Percentiles rank a stretch among this genome's conserved stretches.
phyloP scores from a whole-genome alignment of 805 yeast genomes.

The Saccharomycodes ludwigii region DNA sequence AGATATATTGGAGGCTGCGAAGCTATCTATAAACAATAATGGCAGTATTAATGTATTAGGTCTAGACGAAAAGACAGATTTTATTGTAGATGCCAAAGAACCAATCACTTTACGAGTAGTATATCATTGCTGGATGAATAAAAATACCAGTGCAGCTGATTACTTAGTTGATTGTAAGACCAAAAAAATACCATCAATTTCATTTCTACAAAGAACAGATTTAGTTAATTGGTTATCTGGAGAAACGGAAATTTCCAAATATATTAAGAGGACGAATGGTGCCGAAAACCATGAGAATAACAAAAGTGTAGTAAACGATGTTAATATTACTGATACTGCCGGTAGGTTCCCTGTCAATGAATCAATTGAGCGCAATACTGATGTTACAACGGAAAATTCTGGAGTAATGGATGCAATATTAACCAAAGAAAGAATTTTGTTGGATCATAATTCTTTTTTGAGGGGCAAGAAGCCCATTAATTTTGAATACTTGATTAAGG shows the following conservation, averaged over 20 bases:
- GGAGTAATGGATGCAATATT: conserved; percentile 17
- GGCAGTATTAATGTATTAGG: conserved; percentile 14
- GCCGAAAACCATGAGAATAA: conserved; percentile 20
- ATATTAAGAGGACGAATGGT: conserved; percentile 22
- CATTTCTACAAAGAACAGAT: conserved; percentile 78
- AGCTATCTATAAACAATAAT: conserved; percentile 17
- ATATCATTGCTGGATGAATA: conserved; percentile 66
- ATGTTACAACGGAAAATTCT: neutral
- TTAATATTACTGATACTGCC: neutral
- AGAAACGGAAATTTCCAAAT: conserved; percentile 44
- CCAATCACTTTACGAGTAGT: conserved; percentile 46
- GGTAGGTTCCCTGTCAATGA: neutral
- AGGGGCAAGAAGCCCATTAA: conserved; percentile 58
- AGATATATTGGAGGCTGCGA: conserved; percentile 27
- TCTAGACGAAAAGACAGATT: conserved; percentile 40
- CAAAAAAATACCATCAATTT: conserved; percentile 52
- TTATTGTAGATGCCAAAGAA: conserved; percentile 37
- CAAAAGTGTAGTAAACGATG: neutral
- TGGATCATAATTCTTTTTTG: conserved; percentile 48
- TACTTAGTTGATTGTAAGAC: conserved; percentile 65
- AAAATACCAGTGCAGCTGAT: conserved; percentile 66
- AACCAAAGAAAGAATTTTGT: conserved; percentile 33
- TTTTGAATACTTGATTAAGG: conserved; percentile 56
- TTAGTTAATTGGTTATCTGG: conserved; percentile 75
- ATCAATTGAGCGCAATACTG: neutral